Evolutionary conservation across 768 basidiomycete genomes (phyloP).

Genomic region (Pleurotus tuoliensis): DNA sequence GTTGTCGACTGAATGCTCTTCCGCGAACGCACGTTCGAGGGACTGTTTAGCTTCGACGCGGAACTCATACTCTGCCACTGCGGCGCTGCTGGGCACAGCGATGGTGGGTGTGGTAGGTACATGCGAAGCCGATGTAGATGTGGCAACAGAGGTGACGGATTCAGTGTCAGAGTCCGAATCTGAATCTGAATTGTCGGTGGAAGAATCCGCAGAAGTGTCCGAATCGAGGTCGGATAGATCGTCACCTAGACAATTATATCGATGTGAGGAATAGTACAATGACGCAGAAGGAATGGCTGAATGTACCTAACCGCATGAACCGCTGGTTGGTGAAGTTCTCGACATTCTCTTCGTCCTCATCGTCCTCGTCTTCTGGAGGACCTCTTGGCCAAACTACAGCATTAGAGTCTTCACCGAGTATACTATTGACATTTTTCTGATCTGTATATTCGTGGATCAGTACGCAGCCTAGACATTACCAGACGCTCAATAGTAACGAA

Average conservation of each 20-base stretch:
- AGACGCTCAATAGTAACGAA: not conserved
- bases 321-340: conserved; percentile 61
- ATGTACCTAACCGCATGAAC: conserved; percentile 70
- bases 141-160: conserved; percentile 28
- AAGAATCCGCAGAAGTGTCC: conserved; percentile 47
- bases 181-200: conserved; percentile 36
- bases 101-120: conserved; percentile 36
- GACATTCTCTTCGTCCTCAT: conserved; percentile 58
- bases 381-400: conserved; percentile 79
- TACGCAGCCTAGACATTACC: not conserved
- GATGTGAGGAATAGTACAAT: conserved; percentile 1
- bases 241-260: conserved; percentile 43
- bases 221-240: conserved; percentile 59
- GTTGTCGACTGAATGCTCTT: conserved; percentile 89
- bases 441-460: conserved; percentile 27
- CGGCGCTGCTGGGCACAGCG: conserved; percentile 31
- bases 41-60: conserved; percentile 73
- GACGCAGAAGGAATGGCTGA: not conserved
- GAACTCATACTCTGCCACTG: conserved; percentile 66
- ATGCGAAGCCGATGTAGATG: conserved; percentile 47
- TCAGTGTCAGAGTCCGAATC: conserved; percentile 27
- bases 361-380: conserved; percentile 53
- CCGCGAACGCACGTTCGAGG: conserved; percentile 87
- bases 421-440: conserved; percentile 40
- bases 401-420: conserved; percentile 67